A percentile compares a stretch with the other conserved stretches of the same genome.
Evolutionary conservation across 345 rosid species (phyloP).

Genomic region (Pistacia atlantica): DNA sequence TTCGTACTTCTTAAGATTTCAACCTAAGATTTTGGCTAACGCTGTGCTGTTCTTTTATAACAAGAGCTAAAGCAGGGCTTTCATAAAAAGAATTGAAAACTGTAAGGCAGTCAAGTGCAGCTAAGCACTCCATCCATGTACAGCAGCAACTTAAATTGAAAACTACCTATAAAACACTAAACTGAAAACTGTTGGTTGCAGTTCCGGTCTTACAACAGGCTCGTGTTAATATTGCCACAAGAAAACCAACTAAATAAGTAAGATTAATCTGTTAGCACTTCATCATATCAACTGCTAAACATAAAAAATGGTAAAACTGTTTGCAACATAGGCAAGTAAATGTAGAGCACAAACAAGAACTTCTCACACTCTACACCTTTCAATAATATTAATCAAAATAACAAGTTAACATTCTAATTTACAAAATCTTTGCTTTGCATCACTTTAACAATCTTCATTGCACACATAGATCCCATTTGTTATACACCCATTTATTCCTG

Average conservation of each 20-base stretch:
- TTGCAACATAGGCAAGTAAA: background rate
- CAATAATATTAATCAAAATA: background rate
- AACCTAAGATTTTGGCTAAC: background rate
- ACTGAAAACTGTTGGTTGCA: background rate
- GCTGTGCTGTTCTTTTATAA: background rate
- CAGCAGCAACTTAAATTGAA: background rate
- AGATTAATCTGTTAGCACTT: background rate
- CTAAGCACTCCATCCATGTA: background rate
- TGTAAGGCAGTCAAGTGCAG: background rate
- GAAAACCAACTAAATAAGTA: background rate
- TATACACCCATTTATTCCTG: no score
- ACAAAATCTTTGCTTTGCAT: background rate
- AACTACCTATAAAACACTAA: background rate
- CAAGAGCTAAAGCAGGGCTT: constrained; percentile 2
- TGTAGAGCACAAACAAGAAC: background rate
- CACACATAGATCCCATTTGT: background rate
- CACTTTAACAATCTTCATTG: background rate
- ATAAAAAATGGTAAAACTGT: background rate
- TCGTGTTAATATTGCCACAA: background rate
- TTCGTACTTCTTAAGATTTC: background rate
- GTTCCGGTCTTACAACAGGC: no score
- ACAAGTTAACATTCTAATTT: no score
- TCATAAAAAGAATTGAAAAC: background rate
- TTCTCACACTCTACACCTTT: background rate
- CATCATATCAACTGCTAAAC: background rate